Percentiles rank a stretch among this genome's conserved stretches.
Evolutionary conservation across 2,329 filamentous ascomycete genomes (phyloP).

Genomic region (Hypoxylon sp.): DNA sequence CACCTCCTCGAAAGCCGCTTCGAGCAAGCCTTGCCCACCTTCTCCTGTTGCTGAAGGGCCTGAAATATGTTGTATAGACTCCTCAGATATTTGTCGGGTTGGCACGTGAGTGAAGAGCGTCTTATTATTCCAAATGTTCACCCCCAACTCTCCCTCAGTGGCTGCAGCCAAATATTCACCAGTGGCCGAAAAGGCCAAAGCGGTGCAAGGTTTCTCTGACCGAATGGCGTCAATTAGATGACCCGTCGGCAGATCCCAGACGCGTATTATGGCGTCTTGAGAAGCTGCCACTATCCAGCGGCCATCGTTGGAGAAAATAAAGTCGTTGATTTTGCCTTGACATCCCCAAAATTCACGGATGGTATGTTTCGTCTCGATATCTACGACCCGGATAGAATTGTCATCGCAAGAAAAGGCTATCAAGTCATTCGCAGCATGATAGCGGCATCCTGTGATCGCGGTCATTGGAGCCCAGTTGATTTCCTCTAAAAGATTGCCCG

Average conservation of each 20-base stretch:
- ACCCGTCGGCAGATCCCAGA: slow-evolving; percentile 96
- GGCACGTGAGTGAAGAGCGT: slow-evolving; percentile 89
- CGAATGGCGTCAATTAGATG: slow-evolving; percentile 94
- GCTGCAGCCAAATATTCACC: slow-evolving; percentile 96
- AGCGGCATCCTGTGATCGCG: slow-evolving; percentile 77
- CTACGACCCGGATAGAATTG: slow-evolving; percentile 84
- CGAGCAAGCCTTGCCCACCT: slow-evolving; percentile 76
- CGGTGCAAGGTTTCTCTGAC: slow-evolving; percentile 79
- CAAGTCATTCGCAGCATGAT: slow-evolving; percentile 84
- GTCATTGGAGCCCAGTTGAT: slow-evolving; percentile 85
- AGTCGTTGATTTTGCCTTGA: slow-evolving; percentile 76
- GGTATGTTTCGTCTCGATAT: slow-evolving; percentile 87
- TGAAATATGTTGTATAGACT: slow-evolving; percentile 70
- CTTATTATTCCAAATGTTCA: slow-evolving; percentile 97
- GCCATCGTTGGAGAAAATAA: slow-evolving; percentile 90
- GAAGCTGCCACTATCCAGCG: slow-evolving; percentile 92
- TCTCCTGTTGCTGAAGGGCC: slow-evolving; percentile 84
- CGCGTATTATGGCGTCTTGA: slow-evolving; percentile 78
- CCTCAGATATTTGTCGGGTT: slow-evolving; percentile 83
- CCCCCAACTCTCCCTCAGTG: slow-evolving; percentile 80
- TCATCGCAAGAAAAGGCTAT: slow-evolving; percentile 91
- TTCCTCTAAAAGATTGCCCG: slow-evolving; percentile 79
- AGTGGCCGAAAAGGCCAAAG: slow-evolving; percentile 85
- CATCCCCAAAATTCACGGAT: slow-evolving; percentile 94
- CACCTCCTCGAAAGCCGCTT: slow-evolving; percentile 74